These are phyloP conservation scores for Corinectria fuckeliana DNA, from an alignment of 2,329 filamentous ascomycete species.

Conservation along the genomic window DNA sequence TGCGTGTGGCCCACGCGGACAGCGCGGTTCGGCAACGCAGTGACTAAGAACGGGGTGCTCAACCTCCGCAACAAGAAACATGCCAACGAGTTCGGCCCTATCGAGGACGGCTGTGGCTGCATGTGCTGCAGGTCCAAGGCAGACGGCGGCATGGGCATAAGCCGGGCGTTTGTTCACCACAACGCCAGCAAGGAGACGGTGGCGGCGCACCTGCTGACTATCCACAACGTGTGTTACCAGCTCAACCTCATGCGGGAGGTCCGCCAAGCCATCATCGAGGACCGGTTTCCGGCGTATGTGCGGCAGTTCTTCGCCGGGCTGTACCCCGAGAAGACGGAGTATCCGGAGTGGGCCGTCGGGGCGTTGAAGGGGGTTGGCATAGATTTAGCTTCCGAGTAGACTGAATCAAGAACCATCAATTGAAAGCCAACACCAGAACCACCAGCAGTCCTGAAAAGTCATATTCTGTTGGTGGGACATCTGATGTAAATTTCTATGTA, in stretches of 20 bases:
- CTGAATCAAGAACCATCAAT: slow-evolving; percentile 7
- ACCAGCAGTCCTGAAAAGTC: not conserved
- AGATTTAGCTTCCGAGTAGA: slow-evolving; percentile 53
- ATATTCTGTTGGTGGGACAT: slow-evolving; percentile 15
- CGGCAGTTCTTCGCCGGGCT: slow-evolving; percentile 77
- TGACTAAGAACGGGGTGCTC: slow-evolving; percentile 81
- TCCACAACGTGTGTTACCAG: slow-evolving; percentile 96
- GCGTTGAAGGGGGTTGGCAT: slow-evolving; percentile 82
- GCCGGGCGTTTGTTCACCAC: slow-evolving; percentile 89
- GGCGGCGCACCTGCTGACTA: slow-evolving; percentile 81
- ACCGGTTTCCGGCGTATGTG: slow-evolving; percentile 80
- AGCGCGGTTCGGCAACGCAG: slow-evolving; percentile 92
- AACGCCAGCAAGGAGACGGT: slow-evolving; percentile 94
- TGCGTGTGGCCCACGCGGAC: slow-evolving; percentile 98
- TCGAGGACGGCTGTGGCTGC: slow-evolving; percentile 85
- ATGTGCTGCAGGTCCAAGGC: slow-evolving; percentile 72
- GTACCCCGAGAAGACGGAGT: slow-evolving; percentile 68
- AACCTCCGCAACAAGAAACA: slow-evolving; percentile 82
- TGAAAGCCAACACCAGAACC: not conserved
- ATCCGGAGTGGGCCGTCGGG: slow-evolving; percentile 84
- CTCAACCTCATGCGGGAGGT: slow-evolving; percentile 80
- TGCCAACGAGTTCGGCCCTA: slow-evolving; percentile 79
- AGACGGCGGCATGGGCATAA: slow-evolving; percentile 79
- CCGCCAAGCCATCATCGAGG: slow-evolving; percentile 80
- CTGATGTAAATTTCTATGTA: slow-evolving; percentile 32